phyloP scores from a whole-genome alignment of 495 filamentous ascomycete genomes.

The Neurospora sp. region DNA sequence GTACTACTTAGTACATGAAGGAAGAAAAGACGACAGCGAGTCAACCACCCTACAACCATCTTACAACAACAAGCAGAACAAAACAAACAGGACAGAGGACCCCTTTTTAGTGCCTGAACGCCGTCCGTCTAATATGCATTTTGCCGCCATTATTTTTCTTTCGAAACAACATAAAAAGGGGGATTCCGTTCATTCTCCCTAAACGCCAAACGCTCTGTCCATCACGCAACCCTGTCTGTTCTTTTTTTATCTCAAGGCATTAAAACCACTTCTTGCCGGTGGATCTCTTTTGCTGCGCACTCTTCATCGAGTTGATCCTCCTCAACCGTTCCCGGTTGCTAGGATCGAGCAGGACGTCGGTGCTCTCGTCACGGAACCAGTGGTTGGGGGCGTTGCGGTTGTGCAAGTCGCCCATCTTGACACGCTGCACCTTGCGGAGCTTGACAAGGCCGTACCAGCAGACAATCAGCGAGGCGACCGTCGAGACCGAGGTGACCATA shows the following conservation, averaged over 20 bases:
- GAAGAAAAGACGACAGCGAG: neutral
- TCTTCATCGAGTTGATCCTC: constrained; percentile 37
- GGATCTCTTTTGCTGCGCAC: constrained; percentile 18
- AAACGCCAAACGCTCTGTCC: neutral
- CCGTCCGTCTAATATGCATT: neutral
- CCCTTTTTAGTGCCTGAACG: neutral
- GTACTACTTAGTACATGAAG: neutral
- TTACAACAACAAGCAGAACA: neutral
- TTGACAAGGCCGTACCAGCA: constrained; percentile 72
- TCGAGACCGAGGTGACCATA: constrained; percentile 58
- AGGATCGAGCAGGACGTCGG: constrained; percentile 31
- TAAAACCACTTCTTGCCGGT: constrained; percentile 24
- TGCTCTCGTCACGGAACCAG: constrained; percentile 35
- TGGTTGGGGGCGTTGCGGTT: constrained; percentile 22
- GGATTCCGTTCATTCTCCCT: neutral
- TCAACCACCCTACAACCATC: neutral
- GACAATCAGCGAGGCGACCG: constrained; percentile 63
- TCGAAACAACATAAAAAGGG: neutral
- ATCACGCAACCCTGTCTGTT: neutral
- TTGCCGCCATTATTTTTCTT: neutral
- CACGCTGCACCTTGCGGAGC: constrained; percentile 75
- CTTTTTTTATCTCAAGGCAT: neutral
- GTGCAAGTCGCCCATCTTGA: constrained; percentile 61
- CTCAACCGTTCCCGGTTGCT: constrained; percentile 36
- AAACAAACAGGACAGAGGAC: neutral